Base-by-base conservation (phyloP, 2,329 filamentous ascomycete genomes). In the Aureobasidium sp. region DNA sequence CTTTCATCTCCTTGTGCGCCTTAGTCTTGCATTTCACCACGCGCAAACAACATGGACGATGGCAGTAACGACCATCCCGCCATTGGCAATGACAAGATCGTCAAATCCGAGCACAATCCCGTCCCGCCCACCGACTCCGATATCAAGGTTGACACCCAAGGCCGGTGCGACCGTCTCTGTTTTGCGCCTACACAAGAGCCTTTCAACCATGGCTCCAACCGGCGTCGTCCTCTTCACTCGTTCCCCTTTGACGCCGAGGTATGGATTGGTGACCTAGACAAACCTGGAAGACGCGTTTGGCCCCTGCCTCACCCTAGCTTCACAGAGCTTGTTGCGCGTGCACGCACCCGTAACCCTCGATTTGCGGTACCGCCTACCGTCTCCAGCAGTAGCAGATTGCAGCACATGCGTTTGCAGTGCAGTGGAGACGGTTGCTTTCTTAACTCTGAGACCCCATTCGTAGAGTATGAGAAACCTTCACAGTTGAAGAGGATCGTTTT, bases 381-480 rank as follows among this genome's bases (percentile, higher is more conserved):
- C 6, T 19, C 44, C n/a, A 48, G 37, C 30, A 22, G 37, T 1
- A 37, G 6, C 11, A 16, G 44, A 37, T 25, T 37, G 8, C 44
- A 19, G 22, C 25, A 17, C 22, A 12, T 25, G 44, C 44, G 44
- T 48, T 2, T 48, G 32, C 12, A 17, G 22, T 48, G 44, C 30
- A 19, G 21, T 48, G 29, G 44, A 7, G 22, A 27, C 14, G 22
- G 32, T 11, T 48, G 44, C n/a, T 35, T 14, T 27, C 44, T 14
- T n/a, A 37, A 16, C 8, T 25, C 44, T 5, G 21, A 48, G 6
- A 27, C 21, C 44, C 32, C 30, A 2, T 35, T 37, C 37, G 44
- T 48, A 17, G 44, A 48, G 44, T 48, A 48, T 14, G 44, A 48
- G 44, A 48, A 27, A 14, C 44, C 44, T 12, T 35, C 30, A 19